A percentile compares a stretch with the other conserved stretches of the same genome.
These are phyloP conservation scores for Tripterygium wilfordii DNA, from an alignment of 177 flowering plant species.

Conservation along the genomic window DNA sequence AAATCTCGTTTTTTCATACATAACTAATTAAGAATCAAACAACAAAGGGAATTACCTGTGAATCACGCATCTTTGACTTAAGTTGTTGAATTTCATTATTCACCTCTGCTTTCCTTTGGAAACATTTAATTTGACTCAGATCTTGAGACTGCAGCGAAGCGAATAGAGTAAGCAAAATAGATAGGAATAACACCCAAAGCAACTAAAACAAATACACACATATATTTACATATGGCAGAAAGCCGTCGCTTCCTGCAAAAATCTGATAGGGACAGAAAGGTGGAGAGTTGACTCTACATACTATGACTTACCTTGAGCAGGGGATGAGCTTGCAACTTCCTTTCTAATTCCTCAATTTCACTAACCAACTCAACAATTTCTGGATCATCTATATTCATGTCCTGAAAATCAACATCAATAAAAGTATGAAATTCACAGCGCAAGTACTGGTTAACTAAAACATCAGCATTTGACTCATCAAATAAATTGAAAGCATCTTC, in stretches of 20 bases:
- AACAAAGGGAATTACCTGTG: conserved; percentile 61
- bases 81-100: conserved; percentile 96
- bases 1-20: no score
- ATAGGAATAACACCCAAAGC: no score
- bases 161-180: neutral
- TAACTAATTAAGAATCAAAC: no score
- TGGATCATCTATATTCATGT: conserved; percentile 89
- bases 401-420: conserved; percentile 40
- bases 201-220: neutral
- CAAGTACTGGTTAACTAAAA: no score
- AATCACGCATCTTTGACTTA: conserved; percentile 92
- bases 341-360: conserved; percentile 82
- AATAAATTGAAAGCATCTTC: no score
- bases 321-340: conserved; percentile 68
- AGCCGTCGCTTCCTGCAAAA: no score
- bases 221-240: neutral
- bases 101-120: conserved; percentile 90
- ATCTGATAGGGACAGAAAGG: neutral
- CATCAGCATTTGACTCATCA: no score
- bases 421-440: no score
- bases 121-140: conserved; percentile 59
- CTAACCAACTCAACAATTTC: conserved; percentile 76
- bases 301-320: conserved; percentile 63
- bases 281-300: neutral
- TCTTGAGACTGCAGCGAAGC: conserved; percentile 64